phyloP scores from a whole-genome alignment of 306 rosid species.

The Prunus persica region Prunus_persica_NCBIv2 NC_034015.1:18667501-18668000 shows the following conservation, averaged over 20 bases:
- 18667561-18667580: conserved; percentile 76
- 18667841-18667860: background rate
- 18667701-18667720: conserved; percentile 76
- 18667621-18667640: conserved; percentile 52
- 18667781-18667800: background rate
- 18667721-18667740: conserved; percentile 82
- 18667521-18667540: conserved; percentile 59
- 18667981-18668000: conserved; percentile 71
- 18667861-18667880: conserved; percentile 82
- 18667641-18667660: conserved; percentile 32
- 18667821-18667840: conserved; percentile 3
- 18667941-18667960: conserved; percentile 60
- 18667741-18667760: conserved; percentile 82
- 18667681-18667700: conserved; percentile 46
- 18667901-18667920: conserved; percentile 88
- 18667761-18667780: conserved; percentile 11
- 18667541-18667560: conserved; percentile 54
- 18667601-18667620: conserved; percentile 41
- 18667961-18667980: conserved; percentile 54
- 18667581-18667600: conserved; percentile 86
- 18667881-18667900: conserved; percentile 95
- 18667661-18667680: conserved; percentile 24
- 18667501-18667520: conserved; percentile 29
- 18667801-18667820: background rate
- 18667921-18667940: conserved; percentile 51